Conservation (phyloP, 352 stramenopile species). For the Blastocystis sp. region DNA sequence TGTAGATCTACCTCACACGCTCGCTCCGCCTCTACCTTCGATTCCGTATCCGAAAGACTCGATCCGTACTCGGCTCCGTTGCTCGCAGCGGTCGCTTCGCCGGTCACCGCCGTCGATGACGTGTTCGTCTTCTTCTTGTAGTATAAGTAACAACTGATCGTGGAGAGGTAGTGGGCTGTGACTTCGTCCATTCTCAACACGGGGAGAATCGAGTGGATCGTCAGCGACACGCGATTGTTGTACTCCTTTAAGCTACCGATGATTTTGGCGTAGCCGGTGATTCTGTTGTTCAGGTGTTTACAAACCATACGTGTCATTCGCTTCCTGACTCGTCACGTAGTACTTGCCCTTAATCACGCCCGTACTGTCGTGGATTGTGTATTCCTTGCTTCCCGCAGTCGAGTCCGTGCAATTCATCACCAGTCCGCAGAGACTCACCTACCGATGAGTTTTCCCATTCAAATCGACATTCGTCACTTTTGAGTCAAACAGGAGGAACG, state of each 20-base stretch:
- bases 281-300: not conserved
- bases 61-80: not conserved
- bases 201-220: not conserved
- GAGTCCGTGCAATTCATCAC: not conserved
- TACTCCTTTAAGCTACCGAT: not conserved
- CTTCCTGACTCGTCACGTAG: not conserved
- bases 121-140: not conserved
- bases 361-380: slow-evolving; percentile 38
- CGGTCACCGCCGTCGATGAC: not conserved
- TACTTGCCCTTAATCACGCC: not conserved
- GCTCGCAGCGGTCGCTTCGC: not conserved
- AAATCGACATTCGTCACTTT: not conserved
- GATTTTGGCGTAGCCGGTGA: slow-evolving; percentile 1
- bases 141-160: slow-evolving; percentile 33
- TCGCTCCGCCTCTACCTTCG: not conserved
- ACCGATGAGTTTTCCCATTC: not conserved
- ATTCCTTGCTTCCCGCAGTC: not conserved
- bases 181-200: not conserved
- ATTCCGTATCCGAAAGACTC: not conserved
- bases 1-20: not conserved
- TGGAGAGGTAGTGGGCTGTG: slow-evolving; percentile 9
- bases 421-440: slow-evolving; percentile 16
- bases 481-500: slow-evolving; percentile 1
- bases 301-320: not conserved
- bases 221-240: not conserved